These are phyloP conservation scores for Mallotus japonicus DNA, from an alignment of 441 rosid genomes.

Conservation along the genomic window DNA sequence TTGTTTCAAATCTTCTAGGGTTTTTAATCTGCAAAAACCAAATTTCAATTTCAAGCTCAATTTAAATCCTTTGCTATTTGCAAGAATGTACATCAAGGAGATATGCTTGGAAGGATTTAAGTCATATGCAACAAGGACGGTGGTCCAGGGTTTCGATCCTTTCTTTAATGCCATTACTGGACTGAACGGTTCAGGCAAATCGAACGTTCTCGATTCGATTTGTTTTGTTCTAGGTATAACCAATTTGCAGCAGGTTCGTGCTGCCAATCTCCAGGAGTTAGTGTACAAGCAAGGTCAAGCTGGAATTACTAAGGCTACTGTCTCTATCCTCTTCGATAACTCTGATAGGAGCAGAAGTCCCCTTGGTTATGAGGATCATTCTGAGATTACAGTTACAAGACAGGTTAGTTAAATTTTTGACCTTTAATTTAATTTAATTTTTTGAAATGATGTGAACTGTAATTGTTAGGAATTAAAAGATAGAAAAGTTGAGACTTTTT, in stretches of 20 bases:
- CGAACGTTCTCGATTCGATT: constrained; percentile 93
- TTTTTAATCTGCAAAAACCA: not conserved
- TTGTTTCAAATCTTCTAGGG: not conserved
- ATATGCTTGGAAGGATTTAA: constrained; percentile 92
- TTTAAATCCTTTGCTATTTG: no score
- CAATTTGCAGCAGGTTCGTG: constrained; percentile 96
- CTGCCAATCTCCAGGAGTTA: constrained; percentile 94
- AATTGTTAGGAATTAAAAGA: not conserved
- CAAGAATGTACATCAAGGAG: constrained; percentile 76
- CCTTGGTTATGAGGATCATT: constrained; percentile 81
- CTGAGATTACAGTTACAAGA: constrained; percentile 87
- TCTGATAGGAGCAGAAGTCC: constrained; percentile 76
- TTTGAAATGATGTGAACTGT: not conserved
- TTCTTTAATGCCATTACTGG: constrained; percentile 96
- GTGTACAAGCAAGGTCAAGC: constrained; percentile 99
- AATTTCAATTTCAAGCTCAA: not conserved
- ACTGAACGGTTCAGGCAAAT: constrained; percentile 95
- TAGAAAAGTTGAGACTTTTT: not conserved
- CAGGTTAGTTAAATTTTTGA: constrained; percentile 48
- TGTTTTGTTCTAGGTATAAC: constrained; percentile 97
- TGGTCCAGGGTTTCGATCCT: constrained; percentile 88
- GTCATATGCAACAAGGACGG: constrained; percentile 91
- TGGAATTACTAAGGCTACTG: constrained; percentile 95
- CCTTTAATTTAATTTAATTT: not conserved
- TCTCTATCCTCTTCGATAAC: constrained; percentile 81